Conservation (phyloP, 306 rosid genomes). For the Cucurbita ficifolia region DNA sequence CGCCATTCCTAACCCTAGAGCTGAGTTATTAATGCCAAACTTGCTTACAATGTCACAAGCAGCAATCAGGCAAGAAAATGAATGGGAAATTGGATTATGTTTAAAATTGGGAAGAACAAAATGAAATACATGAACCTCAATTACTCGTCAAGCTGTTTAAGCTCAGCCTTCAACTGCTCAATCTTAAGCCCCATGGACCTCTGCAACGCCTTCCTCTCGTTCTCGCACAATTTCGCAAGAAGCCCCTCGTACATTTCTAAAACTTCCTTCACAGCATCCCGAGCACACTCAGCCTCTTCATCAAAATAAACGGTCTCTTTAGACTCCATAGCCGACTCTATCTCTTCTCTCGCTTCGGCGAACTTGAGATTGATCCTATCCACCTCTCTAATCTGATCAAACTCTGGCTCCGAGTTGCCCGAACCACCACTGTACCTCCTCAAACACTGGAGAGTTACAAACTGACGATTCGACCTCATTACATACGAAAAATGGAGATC, state of each 20-base stretch:
- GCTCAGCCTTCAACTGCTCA: constrained; percentile 85
- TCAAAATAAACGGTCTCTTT: constrained; percentile 81
- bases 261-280: constrained; percentile 59
- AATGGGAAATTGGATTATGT: neutral
- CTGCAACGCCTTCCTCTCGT: constrained; percentile 42
- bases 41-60: neutral
- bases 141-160: constrained; percentile 67
- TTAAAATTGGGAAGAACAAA: neutral
- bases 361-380: constrained; percentile 86
- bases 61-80: neutral
- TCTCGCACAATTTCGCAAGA: constrained; percentile 45
- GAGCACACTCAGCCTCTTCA: constrained; percentile 95
- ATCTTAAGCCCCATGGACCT: constrained; percentile 90
- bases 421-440: constrained; percentile 29
- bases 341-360: constrained; percentile 90
- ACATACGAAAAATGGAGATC: constrained; percentile 13
- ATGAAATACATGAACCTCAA: constrained; percentile 20
- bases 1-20: neutral
- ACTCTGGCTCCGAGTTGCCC: constrained; percentile 12
- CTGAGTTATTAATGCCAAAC: neutral
- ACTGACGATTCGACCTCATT: constrained; percentile 8
- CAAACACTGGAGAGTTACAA: neutral
- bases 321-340: constrained; percentile 87
- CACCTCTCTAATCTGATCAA: constrained; percentile 54
- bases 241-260: constrained; percentile 39